These are phyloP conservation scores for Lasiosphaeria ovina DNA, from an alignment of 495 filamentous ascomycete species.

Conservation along the genomic window DNA sequence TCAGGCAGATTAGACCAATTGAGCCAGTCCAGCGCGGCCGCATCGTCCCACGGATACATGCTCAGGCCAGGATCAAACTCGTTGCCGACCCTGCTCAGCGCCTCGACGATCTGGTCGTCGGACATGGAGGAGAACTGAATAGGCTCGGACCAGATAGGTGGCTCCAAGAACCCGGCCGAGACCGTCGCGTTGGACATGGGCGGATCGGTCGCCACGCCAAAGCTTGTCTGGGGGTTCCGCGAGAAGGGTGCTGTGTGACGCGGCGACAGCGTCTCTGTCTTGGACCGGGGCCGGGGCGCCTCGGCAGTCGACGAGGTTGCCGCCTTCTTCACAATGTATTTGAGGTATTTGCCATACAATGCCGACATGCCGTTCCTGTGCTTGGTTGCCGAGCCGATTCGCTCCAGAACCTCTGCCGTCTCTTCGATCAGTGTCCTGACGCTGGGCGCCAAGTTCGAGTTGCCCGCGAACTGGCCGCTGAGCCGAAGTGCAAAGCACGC, in stretches of 20 bases:
- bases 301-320: constrained; percentile 18
- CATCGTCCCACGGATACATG: constrained; percentile 55
- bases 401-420: constrained; percentile 64
- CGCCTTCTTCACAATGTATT: constrained; percentile 52
- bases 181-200: constrained; percentile 17
- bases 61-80: constrained; percentile 52
- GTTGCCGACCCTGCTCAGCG: constrained; percentile 57
- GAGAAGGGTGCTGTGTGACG: constrained; percentile 9
- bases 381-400: constrained; percentile 60
- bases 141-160: constrained; percentile 48
- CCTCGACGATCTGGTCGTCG: constrained; percentile 61
- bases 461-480: constrained; percentile 54
- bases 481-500: constrained; percentile 68
- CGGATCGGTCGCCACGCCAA: constrained; percentile 15
- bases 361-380: constrained; percentile 64
- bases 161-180: constrained; percentile 25
- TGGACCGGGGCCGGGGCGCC: constrained; percentile 12
- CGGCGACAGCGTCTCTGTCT: constrained; percentile 12
- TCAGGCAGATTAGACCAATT: constrained; percentile 53
- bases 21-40: constrained; percentile 58
- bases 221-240: constrained; percentile 17
- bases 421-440: constrained; percentile 67
- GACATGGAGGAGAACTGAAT: constrained; percentile 68
- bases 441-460: constrained; percentile 63
- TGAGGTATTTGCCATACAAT: constrained; percentile 61